These are phyloP conservation scores for Pleurozium schreberi DNA, from an alignment of 225 moss, liverwort and hornwort genomes.

Conservation along the genomic window DNA sequence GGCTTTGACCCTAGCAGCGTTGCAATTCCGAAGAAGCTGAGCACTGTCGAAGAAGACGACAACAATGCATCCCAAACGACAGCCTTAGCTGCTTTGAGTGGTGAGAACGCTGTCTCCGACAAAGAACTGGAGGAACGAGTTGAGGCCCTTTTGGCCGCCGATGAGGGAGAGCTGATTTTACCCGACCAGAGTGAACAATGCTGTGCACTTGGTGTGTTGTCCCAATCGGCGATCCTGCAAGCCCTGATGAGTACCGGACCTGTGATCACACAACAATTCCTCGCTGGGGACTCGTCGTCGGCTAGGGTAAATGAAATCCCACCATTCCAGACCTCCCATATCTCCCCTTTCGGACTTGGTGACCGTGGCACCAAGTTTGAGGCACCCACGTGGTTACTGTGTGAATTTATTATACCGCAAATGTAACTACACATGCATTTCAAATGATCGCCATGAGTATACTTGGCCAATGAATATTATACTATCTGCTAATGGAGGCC, in stretches of 20 bases:
- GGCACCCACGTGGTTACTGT: not conserved
- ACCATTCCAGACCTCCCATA: not conserved
- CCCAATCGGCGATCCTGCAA: constrained; percentile 16
- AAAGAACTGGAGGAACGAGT: constrained; percentile 8
- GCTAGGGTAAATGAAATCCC: constrained; percentile 6
- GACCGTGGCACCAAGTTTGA: not conserved
- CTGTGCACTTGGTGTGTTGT: constrained; percentile 9
- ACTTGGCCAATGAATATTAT: not conserved
- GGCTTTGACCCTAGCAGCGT: not conserved
- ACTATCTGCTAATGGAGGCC: not conserved
- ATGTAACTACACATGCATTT: not conserved
- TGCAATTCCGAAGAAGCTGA: constrained; percentile 6
- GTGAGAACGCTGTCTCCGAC: not conserved
- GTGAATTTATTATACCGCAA: not conserved
- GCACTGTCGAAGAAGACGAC: not conserved
- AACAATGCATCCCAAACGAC: constrained; percentile 8
- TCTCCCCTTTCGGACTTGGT: not conserved
- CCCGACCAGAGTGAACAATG: constrained; percentile 13
- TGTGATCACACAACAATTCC: constrained; percentile 8
- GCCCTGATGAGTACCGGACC: constrained; percentile 17
- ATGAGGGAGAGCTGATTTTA: not conserved
- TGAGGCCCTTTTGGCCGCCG: not conserved
- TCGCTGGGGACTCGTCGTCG: constrained; percentile 10
- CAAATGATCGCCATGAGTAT: not conserved
- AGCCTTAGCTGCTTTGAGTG: constrained; percentile 38